These are phyloP conservation scores for Plantago major DNA, from an alignment of 257 asterid species.

Conservation along the genomic window DNA sequence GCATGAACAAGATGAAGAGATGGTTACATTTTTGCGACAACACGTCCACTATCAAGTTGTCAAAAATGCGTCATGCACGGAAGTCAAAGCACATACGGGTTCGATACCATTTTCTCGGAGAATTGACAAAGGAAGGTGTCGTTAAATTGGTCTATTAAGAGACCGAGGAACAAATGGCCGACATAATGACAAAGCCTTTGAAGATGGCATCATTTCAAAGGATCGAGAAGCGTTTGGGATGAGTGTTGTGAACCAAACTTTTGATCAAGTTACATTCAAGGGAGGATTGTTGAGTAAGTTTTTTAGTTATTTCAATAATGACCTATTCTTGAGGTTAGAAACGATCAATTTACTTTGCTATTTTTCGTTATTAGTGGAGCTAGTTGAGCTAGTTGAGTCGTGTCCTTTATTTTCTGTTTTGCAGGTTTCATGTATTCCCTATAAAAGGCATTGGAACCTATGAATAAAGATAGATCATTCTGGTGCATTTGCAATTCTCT, in stretches of 20 bases:
- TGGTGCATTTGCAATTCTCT: no score
- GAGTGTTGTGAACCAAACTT: no score
- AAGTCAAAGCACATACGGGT: neutral
- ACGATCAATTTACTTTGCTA: conserved; percentile 3
- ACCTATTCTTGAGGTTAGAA: conserved; percentile 6
- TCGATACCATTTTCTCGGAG: neutral
- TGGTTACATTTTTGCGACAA: neutral
- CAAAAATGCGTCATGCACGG: conserved; percentile 9
- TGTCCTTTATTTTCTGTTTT: neutral
- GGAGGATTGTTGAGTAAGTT: neutral
- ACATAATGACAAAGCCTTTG: conserved; percentile 1
- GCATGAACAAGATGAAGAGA: neutral
- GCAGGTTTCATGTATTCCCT: neutral
- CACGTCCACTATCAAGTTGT: conserved; percentile 1
- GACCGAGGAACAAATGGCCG: neutral
- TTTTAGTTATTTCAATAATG: neutral
- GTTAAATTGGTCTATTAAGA: neutral
- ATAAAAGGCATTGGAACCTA: conserved; percentile 3
- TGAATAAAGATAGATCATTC: neutral
- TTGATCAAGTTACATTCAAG: neutral
- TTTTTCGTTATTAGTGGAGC: neutral
- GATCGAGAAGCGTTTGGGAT: neutral
- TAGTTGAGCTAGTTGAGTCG: conserved; percentile 12
- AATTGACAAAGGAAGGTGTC: conserved; percentile 1
- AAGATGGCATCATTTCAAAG: neutral